Evolutionary conservation across 2,329 filamentous ascomycete genomes (phyloP), one percentile per base, ranked within the genome.

Genomic region (Penicillium sclerotiorum): DNA sequence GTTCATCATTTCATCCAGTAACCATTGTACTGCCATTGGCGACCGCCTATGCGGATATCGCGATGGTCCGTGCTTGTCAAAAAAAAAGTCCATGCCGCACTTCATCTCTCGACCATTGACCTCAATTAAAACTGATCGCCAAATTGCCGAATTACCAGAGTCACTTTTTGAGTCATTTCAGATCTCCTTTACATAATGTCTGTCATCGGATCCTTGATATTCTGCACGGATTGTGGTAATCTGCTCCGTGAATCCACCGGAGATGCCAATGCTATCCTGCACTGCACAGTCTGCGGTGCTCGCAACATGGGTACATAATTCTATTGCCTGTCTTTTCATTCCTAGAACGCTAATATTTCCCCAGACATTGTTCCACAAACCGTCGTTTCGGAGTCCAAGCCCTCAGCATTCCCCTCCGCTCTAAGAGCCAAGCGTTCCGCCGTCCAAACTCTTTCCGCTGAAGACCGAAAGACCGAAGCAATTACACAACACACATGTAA

Each of bases 221-320:
- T 97, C 73, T 97, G 93, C 77, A 89, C 82, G 46, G 89, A 92
- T 69, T 97, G 93, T 71, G 93, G 93, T 54, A 95, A 95, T 69
- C 80, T 96, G 3, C 78, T 97, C 33, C 90, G 94, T 45, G 82
- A 87, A 45, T 90, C 89, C 39, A 87, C 87, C 56, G 90, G 89
- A 53, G 86, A 85, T 51, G 80, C 84, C 60, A 88, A 90, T 67
- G 87, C 88, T 49, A 81, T 88, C 49, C 76, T 97, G 50, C 80
- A 81, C 58, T 99, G 93, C 78, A 88, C 90, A 63, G 87, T 92
- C 69, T 97, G 93, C 71, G 90, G 89, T 55, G 84, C 89, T 33
- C 82, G 89, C 65, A 95, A 93, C 68, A 86, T 83, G 85, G 90
- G 90, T 95, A 63, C 43, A 60, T 51, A 22, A 20, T n/a, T 23